Evolutionary conservation across 1,284 basidiomycete genomes (phyloP), one percentile per base, ranked within the genome.

Genomic region (Sanghuangporus weigelae): DNA sequence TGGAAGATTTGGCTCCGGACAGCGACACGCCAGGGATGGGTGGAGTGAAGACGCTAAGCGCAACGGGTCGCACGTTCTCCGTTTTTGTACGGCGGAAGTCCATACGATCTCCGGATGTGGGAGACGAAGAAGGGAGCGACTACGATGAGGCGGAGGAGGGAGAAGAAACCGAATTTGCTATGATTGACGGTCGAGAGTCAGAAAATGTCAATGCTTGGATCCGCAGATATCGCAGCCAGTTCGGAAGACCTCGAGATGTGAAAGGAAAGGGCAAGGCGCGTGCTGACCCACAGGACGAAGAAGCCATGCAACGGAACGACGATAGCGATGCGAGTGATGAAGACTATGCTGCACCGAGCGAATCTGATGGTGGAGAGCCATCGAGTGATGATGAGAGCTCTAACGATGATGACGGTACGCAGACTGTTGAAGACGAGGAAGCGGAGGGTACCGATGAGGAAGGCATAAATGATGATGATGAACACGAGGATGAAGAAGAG

Each of bases 101-200:
- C 48, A n/a, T 61, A 65, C 16, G 3, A 51, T 8, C 31, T 51
- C 7, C 50, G 2, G 23, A 8, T 26, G 21, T 6, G 16, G 10
- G 14, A 23, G 26, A 26, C 19, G 71, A 73, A 8, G 75, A 69
- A 8, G 77, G 74, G 10, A 69, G 63, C 6, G 71, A 68, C 8
- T 70, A 69, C 0, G 78, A 75, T 5, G 80, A 79, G 51, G 71
- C 72, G 7, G 71, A 66, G 0, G 75, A 72, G 10, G 79, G 78
- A 2, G 76, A 83, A 57, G 87, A 90, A 71, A 83, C 83, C 0
- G 83, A 85, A 69, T 87, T 92, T 68, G 79, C 80, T 26, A 85
- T 89, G 81, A 79, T 91, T 10, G 89, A 92, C 66, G 84, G 83
- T 35, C 79, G 78, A 67, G 89, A 91, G 71, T 81, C 84, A 69